phyloP scores from a whole-genome alignment of 495 filamentous ascomycete species.

The Lophiostoma macrostomum region DNA sequence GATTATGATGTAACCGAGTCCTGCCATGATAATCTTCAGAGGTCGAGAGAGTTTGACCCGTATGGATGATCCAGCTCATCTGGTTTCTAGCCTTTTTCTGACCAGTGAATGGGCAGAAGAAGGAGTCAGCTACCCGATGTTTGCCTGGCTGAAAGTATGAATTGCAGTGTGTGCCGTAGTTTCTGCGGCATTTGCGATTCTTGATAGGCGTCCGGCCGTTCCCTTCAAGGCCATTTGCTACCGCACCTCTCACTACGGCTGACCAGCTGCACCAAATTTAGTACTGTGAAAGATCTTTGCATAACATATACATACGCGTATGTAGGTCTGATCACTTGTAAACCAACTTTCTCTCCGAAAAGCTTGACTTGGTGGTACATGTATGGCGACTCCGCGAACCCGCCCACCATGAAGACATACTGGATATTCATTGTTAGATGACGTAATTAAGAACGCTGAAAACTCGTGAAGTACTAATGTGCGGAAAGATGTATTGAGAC shows the following conservation, averaged over 20 bases:
- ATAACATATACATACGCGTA: conserved; percentile 4
- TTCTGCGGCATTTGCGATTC: conserved; percentile 11
- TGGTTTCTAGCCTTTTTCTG: conserved; percentile 1
- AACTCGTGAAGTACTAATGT: not conserved
- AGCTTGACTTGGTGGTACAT: conserved; percentile 1
- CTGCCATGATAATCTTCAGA: too few relatives aligned
- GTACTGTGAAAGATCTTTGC: not conserved
- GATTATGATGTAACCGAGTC: too few relatives aligned
- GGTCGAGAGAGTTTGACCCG: conserved; percentile 7
- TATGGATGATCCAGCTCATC: conserved; percentile 7
- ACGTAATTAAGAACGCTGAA: not conserved
- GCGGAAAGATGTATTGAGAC: too few relatives aligned
- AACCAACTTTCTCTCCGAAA: not conserved
- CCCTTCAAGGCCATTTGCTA: conserved; percentile 17
- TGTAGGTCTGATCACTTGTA: conserved; percentile 6
- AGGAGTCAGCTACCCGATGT: conserved; percentile 10
- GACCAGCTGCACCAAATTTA: conserved; percentile 4
- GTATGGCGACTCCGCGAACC: conserved; percentile 22
- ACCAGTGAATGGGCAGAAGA: conserved; percentile 4
- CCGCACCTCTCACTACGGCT: conserved; percentile 13
- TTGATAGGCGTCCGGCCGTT: not conserved
- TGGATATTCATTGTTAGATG: too few relatives aligned
- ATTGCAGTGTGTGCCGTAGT: conserved; percentile 16
- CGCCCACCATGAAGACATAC: conserved; percentile 22
- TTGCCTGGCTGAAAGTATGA: not conserved